Base-by-base conservation (phyloP, 2,329 filamentous ascomycete species). In the Blastomyces gilchristii region DNA sequence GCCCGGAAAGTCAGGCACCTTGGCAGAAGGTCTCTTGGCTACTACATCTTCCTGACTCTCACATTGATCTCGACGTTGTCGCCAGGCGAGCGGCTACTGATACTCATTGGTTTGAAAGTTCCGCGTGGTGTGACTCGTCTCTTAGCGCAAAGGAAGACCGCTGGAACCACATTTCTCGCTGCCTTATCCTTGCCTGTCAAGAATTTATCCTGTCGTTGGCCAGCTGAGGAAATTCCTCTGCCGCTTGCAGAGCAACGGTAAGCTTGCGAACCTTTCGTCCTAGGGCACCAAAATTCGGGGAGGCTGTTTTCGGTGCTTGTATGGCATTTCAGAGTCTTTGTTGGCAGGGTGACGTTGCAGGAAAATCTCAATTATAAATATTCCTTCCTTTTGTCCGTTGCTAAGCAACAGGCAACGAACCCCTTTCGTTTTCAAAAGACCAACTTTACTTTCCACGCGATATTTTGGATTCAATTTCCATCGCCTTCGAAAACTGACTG, bases 361-460 rank as follows among this genome's bases (percentile, higher is more conserved):
- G 22, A 14, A 16, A 14, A 50, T 28, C 49, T 16, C 22, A 28
- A 28, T 5, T 14, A 14, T 14, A 50, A 22, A 57, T 11, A 57
- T 57, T 43, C 57, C 39, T 18, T 28, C 11, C 28, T 59, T 6
- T 34, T 5, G 41, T 31, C 25, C n/a, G 54, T 59, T 59, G 57
- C 41, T 41, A 3, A 49, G 41, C 57, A 59, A 47, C 25, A 59
- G 28, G 41, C 57, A 59, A 49, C 56, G 45, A 47, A 59, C 4
- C 22, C 2, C 37, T 8, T 18, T 25, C 39, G 18, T 31, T 49
- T 59, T 16, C 8, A 1, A 37, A 16, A 11, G 37, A 39, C 28
- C 5, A 39, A 28, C 12, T 22, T 57, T 58, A 28, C 12, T 22
- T 57, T 58, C 22, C n/a, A 1, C 52, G 18, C 52, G 3, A 7